Base-by-base conservation (phyloP, 1,139 yeast species). In the Candida neerlandica region DNA sequence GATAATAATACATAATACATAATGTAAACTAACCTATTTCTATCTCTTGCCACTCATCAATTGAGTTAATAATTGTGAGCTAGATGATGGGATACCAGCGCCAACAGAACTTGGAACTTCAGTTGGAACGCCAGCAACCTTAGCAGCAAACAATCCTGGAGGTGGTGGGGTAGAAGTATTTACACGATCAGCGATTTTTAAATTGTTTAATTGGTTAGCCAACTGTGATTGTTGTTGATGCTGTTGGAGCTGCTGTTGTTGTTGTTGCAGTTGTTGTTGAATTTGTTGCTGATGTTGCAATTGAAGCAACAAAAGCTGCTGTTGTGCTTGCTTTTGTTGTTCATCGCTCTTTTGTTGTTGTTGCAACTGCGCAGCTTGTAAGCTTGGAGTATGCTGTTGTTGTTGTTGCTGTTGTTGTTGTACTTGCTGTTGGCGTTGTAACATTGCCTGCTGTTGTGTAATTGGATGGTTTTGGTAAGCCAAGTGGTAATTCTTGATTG, bases 41-140 rank as follows among this genome's bases (percentile, higher is more conserved):
- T 60, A 72, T 58, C 71, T 82, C 66, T 85, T 85, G 32, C 89
- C 89, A 56, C 84, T 82, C 80, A 86, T 82, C 61, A 86, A 73
- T 62, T 86, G 92, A 46, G 81, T 84, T 57, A 86, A 73, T 58
- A 86, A 73, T 62, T 86, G 91, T 26, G 87, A 81, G 47, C 89
- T 85, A 4, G 78, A 71, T 26, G 77, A 69, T 56, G 80, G 66
- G 50, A 56, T 58, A 19, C 41, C 41, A 29, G 59, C 55, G 14
- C 35, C 42, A 15, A 69, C 50, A 30, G 40, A 23, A 43, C 18
- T 43, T 3, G 45, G 35, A 27, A 27, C 38, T 18, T 51, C 49
- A 23, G 49, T 37, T 41, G 43, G 46, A 19, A 48, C 48, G 44
- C 56, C 46, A 14, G 50, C 51, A 48, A 46, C 54, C 46, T 47